Percentiles rank a stretch among this genome's conserved stretches.
Evolutionary conservation across 2,329 filamentous ascomycete species (phyloP).

Genomic region (Epichloe elymi): DNA sequence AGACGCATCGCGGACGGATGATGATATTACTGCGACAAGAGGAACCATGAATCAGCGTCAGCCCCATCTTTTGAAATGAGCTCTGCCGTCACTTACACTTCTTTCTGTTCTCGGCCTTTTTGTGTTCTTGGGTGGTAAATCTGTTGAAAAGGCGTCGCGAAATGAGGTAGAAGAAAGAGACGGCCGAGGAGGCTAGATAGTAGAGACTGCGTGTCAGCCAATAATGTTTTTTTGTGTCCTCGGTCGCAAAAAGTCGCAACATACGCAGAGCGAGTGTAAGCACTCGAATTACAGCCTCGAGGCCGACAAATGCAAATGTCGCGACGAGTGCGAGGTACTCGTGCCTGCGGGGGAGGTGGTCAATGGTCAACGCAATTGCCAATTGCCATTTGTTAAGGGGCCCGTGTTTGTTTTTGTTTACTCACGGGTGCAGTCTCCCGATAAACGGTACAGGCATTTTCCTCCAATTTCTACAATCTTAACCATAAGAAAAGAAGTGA

Average conservation of each 20-base stretch:
- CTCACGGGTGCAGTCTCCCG: conserved; percentile 38
- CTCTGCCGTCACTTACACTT: conserved; percentile 34
- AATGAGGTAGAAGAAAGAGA: conserved; percentile 68
- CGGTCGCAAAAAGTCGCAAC: conserved; percentile 19
- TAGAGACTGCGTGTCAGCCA: conserved; percentile 23
- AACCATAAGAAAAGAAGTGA: not conserved
- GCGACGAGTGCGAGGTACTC: conserved; percentile 81
- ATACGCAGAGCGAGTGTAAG: conserved; percentile 78
- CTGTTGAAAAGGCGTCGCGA: conserved; percentile 75
- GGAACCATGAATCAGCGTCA: conserved; percentile 36
- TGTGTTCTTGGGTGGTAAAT: conserved; percentile 57
- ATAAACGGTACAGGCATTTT: conserved; percentile 40
- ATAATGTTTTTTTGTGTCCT: conserved; percentile 2
- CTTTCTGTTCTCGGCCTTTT: conserved; percentile 53
- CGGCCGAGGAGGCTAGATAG: conserved; percentile 56
- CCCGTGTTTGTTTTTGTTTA: conserved; percentile 5
- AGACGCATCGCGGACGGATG: conserved; percentile 69
- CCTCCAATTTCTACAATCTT: conserved; percentile 1
- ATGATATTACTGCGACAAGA: conserved; percentile 43
- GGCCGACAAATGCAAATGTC: conserved; percentile 68
- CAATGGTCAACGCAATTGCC: conserved; percentile 2
- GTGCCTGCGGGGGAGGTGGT: conserved; percentile 33
- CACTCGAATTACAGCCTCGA: conserved; percentile 73
- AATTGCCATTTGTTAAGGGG: not conserved
- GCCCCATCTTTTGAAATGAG: conserved; percentile 13